Base-by-base conservation (phyloP, 1,139 yeast genomes). In the Nakaseomyces kungkrabaensis region DNA sequence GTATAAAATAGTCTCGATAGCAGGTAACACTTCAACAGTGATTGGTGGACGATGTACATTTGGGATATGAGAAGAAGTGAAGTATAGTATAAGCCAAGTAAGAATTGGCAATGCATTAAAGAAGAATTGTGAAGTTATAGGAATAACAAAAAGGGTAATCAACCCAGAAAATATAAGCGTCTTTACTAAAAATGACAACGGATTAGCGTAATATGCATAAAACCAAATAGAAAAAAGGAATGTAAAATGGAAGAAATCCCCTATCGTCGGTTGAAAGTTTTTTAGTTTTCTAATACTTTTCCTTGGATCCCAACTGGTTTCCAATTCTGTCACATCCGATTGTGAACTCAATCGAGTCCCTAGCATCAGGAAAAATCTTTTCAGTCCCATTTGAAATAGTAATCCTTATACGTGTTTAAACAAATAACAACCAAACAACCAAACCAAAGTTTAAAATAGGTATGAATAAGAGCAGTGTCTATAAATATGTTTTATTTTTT, bases 1-100 rank as follows among this genome's bases (percentile, higher is more conserved):
- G 63, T 88, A 92, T 56, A 92, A 73, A 53, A 92, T 85, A 36
- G 97, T 89, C 67, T 92, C 99, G 71, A 90, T 76, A 2, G 96
- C 95, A 0, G 99, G 98, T 46, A 92, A 75, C 26, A 88, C 85
- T 58, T 92, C 84, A 47, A 92, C 98, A 40, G 85, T 80, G 59
- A 92, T 94, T 24, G 90, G 86, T 3, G 97, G 96, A 63, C 95
- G 82, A 79, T 86, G 81, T 6, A 72, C 67, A 8, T 82, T 75
- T 10, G 95, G 90, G 56, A 92, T 85, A 61, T 80, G 84, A 25
- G 87, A 79, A 48, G 92, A 82, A 32, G 84, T 77, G 68, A 86
- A 89, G 69, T 83, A 92, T 51, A 92, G 74, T 31, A 90, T 80
- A 57, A 89, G 78, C 97, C 97, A 92, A 6, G 95, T 76, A 51